phyloP scores from a whole-genome alignment of 1,284 basidiomycete species.

The Agroathelia rolfsii region DNA sequence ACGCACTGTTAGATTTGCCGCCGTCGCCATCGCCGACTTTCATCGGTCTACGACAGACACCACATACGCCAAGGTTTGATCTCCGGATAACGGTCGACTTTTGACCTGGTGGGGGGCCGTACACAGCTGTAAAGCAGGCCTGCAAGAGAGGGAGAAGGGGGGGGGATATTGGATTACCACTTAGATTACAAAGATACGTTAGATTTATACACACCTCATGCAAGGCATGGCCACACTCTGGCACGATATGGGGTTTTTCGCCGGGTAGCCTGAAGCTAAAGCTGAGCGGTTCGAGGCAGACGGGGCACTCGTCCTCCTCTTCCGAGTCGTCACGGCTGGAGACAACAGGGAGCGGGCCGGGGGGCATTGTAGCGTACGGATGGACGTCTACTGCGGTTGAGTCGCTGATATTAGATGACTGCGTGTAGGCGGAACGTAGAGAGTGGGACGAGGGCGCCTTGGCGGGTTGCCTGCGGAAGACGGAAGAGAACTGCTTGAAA shows the following conservation, averaged over 20 bases:
- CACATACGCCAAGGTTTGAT: constrained; percentile 86
- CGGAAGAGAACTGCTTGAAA: constrained; percentile 25
- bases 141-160: constrained; percentile 20
- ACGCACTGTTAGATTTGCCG: constrained; percentile 81
- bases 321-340: constrained; percentile 52
- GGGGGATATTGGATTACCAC: background rate
- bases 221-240: constrained; percentile 93
- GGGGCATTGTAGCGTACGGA: constrained; percentile 45
- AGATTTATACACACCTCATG: constrained; percentile 62
- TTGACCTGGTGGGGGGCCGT: constrained; percentile 74
- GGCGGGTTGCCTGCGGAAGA: constrained; percentile 23
- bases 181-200: constrained; percentile 3
- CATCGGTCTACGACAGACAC: constrained; percentile 93
- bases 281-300: constrained; percentile 83
- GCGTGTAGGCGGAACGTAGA: constrained; percentile 26
- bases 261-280: constrained; percentile 83
- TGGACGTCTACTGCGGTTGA: constrained; percentile 28
- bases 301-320: constrained; percentile 80
- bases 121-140: constrained; percentile 94
- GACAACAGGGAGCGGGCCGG: constrained; percentile 57
- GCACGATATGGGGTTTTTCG: constrained; percentile 94
- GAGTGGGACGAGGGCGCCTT: constrained; percentile 27
- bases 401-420: constrained; percentile 13
- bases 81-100: constrained; percentile 50
- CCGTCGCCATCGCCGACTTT: constrained; percentile 78